phyloP scores from a whole-genome alignment of 148 eudicot genomes.

The Polygonum aviculare region DNA sequence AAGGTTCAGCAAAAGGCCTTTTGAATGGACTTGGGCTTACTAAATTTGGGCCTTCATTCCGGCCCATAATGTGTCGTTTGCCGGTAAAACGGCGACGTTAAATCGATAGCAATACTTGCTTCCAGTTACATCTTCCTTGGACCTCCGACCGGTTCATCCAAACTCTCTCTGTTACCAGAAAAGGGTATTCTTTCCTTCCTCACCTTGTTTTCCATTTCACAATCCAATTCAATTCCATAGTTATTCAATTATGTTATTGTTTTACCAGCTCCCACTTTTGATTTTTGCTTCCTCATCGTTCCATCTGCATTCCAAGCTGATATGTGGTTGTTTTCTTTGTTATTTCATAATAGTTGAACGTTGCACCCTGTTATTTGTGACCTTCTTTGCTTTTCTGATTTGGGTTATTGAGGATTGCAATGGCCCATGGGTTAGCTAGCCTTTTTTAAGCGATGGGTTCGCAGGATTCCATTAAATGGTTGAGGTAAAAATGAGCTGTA shows the following conservation, averaged over 20 bases:
- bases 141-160: not conserved
- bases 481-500: not conserved
- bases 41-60: not conserved
- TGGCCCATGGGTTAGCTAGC: not conserved
- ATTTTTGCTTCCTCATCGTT: not conserved
- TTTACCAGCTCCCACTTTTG: not conserved
- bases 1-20: not conserved
- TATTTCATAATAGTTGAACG: not conserved
- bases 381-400: not conserved
- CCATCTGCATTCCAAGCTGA: not conserved
- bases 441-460: not conserved
- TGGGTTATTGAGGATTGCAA: not conserved
- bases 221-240: constrained; percentile 6
- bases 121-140: not conserved
- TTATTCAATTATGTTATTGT: not conserved
- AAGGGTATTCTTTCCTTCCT: constrained; percentile 8
- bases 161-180: not conserved
- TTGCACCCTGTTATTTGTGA: not conserved
- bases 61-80: not conserved
- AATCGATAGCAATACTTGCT: not conserved
- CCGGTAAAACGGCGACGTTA: not conserved
- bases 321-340: not conserved
- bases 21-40: not conserved
- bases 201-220: not conserved
- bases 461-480: not conserved